phyloP scores from a whole-genome alignment of 31 red algal genomes.

The Odonthalia washingtoniensis region DNA sequence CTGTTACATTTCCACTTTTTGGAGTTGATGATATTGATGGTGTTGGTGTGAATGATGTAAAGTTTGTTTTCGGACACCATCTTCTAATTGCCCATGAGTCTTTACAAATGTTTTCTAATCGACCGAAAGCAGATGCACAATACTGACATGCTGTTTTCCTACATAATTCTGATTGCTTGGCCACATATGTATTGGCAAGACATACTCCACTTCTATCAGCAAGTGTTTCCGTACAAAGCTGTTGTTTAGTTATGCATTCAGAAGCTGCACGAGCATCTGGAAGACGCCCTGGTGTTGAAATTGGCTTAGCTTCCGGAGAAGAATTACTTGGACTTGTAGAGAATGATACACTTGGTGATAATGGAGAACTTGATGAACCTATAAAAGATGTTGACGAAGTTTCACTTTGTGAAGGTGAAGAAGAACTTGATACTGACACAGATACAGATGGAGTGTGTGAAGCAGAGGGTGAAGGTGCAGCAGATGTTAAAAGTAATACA shows the following conservation, averaged over 20 bases:
- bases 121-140: slow-evolving; percentile 25
- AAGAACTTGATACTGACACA: not conserved
- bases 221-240: not conserved
- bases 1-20: too few species aligned
- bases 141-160: slow-evolving; percentile 36
- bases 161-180: slow-evolving; percentile 10
- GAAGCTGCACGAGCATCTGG: slow-evolving; percentile 17
- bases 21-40: too few species aligned
- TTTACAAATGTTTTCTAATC: slow-evolving; percentile 6
- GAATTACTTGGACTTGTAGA: not conserved
- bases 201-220: slow-evolving; percentile 12
- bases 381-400: not conserved
- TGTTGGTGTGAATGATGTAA: not conserved
- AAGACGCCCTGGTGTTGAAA: too few species aligned
- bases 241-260: slow-evolving; percentile 13
- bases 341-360: not conserved
- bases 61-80: slow-evolving; percentile 15
- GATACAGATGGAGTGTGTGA: not conserved
- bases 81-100: slow-evolving; percentile 40
- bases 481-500: not conserved
- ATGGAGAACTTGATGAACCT: not conserved
- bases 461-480: not conserved
- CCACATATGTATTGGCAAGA: not conserved
- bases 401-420: not conserved
- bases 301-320: not conserved